Evolutionary conservation across 164 flowering plant genomes (phyloP), one percentile per base, ranked within the genome.

Genomic region (Amborella trichopoda): DNA sequence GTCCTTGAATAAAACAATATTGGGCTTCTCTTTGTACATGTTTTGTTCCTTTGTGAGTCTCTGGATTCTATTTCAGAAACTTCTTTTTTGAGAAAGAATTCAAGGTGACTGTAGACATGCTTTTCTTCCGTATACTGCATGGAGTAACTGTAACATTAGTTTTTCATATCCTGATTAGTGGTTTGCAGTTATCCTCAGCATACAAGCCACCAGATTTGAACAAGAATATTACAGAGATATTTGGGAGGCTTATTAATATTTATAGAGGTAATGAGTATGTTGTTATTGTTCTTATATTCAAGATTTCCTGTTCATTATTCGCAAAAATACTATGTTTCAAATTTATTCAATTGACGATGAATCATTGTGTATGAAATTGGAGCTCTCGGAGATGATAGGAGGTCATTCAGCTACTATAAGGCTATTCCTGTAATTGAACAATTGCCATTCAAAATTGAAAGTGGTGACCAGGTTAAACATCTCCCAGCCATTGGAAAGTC

Each of bases 341-440:
- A n/a, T n/a, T n/a, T n/a, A n/a, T n/a, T n/a, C n/a, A n/a, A n/a
- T n/a, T n/a, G n/a, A n/a, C n/a, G n/a, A n/a, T n/a, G n/a, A n/a
- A n/a, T n/a, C n/a, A n/a, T n/a, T n/a, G n/a, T n/a, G n/a, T n/a
- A n/a, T n/a, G n/a, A n/a, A n/a, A n/a, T 5, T 37, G 13, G 18
- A 89, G 95, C 98, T 1, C 58, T 90, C 64, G 98, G 98, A 54
- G 98, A 90, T 54, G 98, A 90, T 25, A 58, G 95, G 53, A 76
- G 98, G 58, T 90, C 98, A 27, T 90, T 86, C 67, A 90, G 98
- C 83, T 90, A 90, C 60, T 52, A 83, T 69, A 90, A 86, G 62
- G 89, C 91, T 47, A 79, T 90, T 46, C 58, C 75, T 25, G 89
- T 86, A 28, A 83, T 90, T 60, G 98, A 90, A 69, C 81, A 83